Base-by-base conservation (phyloP, 768 basidiomycete species). In the Ephemerocybe angulata region DNA sequence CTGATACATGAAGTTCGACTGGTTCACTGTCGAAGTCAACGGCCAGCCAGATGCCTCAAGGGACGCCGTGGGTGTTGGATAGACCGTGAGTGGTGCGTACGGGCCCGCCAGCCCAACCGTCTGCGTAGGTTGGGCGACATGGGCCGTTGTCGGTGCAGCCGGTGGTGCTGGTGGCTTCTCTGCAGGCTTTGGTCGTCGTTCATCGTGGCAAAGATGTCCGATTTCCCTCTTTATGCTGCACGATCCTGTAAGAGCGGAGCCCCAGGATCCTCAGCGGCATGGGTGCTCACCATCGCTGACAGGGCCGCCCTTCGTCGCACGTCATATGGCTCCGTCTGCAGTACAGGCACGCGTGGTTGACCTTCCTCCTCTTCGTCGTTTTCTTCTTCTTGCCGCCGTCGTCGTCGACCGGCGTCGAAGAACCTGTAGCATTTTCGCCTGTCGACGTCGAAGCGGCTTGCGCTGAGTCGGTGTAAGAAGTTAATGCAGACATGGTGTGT, bases 321-420 rank as follows among this genome's bases (percentile, higher is more conserved):
- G 88, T 90, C 90, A 93, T 90, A 82, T 90, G 90, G 76, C 90
- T 93, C 57, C 91, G 77, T 66, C 93, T 80, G 72, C 93, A 97
- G 70, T 95, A 97, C 40, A 97, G 74, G 67, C 93, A 97, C 4
- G 94, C 93, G 72, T 94, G 92, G 68, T 92, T 92, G 55, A 92
- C 90, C 68, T 94, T 94, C 53, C 90, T 75, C 58, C 91, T 74
- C 71, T 89, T 90, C 11, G 82, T 63, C 17, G 72, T 70, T 62
- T 81, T 81, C 70, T 79, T 77, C 64, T 77, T 77, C 62, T 75
- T 77, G 2, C 70, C 70, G 11, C 59, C 65, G 41, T 74, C 75
- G 27, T 76, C 74, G 57, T 63, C 74, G 17, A 44, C 52, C 21
- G 46, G 51, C 40, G 47, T 35, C 8, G 60, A 38, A 19, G 60